Base-by-base conservation (phyloP, 2,329 filamentous ascomycete species). In the Paracoccidioides brasiliensis region DNA sequence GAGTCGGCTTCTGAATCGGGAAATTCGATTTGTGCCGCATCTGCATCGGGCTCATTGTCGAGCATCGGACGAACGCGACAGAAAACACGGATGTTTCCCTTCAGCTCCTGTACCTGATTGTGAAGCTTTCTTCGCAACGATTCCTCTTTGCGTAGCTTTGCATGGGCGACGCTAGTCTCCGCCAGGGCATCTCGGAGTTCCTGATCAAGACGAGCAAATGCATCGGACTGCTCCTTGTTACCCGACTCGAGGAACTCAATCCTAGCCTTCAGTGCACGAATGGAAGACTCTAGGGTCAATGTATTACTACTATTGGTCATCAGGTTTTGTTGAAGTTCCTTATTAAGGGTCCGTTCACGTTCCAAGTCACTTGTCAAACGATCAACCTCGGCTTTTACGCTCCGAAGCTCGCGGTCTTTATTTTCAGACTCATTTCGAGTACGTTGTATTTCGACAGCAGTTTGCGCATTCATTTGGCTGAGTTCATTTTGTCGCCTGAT, bases 61-160 rank as follows among this genome's bases (percentile, higher is more conserved):
- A 86, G 75, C 0, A 85, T 76, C 0, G 93, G 93, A 43, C 94
- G 85, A 33, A 97, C 91, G 67, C 93, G 84, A 67, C 91, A 97
- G 82, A 98, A 98, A 61, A 98, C 93, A 22, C 93, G 86, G 65
- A 98, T 98, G 67, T 98, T 98, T 64, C 93, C 93, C 70, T 95
- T 96, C 57, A 98, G 80, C 67, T 98, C 93, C 69, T 98, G 90
- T 49, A 98, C 91, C 69, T 95, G 93, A 71, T 97, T 97, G 75
- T 97, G 95, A 0, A 98, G 79, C 63, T 94, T 91, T 28, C 93
- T 82, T 12, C 93, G 83, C 52, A 95, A 77, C 0, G 88, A 93
- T 72, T 98, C 93, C 67, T 97, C 93, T 64, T 85, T 88, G 59
- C 93, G 85, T 33, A 98, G 77, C 66, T 93, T 95, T 61, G 88